Conservation (phyloP, 2,329 filamentous ascomycete species). For the Herpotrichia juniperi region DNA sequence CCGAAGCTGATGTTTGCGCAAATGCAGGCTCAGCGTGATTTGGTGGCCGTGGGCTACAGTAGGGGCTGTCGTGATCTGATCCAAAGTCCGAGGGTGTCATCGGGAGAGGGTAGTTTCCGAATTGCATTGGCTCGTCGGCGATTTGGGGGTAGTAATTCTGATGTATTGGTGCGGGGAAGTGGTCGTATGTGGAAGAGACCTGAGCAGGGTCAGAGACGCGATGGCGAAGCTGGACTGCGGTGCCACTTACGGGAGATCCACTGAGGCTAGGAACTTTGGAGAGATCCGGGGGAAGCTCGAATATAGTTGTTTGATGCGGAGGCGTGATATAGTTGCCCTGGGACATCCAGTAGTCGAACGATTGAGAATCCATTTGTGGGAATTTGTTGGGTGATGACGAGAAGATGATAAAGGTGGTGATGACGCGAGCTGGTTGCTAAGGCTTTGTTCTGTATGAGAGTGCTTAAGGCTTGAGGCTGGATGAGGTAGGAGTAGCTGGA, state of each 20-base stretch:
- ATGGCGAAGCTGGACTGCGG: neutral
- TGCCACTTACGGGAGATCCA: constrained; percentile 40
- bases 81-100: constrained; percentile 48
- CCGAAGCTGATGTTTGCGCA: constrained; percentile 20
- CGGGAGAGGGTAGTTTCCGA: constrained; percentile 41
- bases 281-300: constrained; percentile 41
- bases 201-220: constrained; percentile 15
- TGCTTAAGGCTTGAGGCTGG: constrained; percentile 1
- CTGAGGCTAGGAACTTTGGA: constrained; percentile 46
- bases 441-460: neutral
- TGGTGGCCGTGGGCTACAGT: constrained; percentile 43
- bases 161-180: constrained; percentile 38
- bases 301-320: constrained; percentile 38
- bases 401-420: constrained; percentile 11
- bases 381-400: constrained; percentile 9
- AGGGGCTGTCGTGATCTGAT: constrained; percentile 46
- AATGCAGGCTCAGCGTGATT: constrained; percentile 32
- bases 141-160: constrained; percentile 42
- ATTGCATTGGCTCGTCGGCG: constrained; percentile 38
- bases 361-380: constrained; percentile 42
- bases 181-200: constrained; percentile 46
- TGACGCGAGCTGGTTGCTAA: constrained; percentile 6
- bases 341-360: constrained; percentile 45
- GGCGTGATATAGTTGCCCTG: constrained; percentile 39
- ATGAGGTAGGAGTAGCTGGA: constrained; percentile 10